phyloP scores from a whole-genome alignment of 352 stramenopile species.

The Paralagenidium karlingii region DNA sequence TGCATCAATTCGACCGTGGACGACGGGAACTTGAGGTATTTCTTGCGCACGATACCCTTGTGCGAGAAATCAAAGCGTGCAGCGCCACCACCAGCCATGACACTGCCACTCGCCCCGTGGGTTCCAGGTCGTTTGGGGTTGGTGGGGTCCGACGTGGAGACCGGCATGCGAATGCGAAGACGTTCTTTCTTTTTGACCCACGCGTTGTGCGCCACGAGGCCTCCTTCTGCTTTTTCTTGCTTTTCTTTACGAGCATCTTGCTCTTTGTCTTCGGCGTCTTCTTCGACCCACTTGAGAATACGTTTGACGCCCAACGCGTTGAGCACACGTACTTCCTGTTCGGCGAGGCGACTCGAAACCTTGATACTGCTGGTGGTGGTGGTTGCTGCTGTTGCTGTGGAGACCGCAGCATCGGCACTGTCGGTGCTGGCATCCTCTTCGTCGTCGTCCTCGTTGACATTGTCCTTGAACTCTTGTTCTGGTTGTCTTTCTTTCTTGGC shows the following conservation, averaged over 20 bases:
- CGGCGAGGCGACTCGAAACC: background rate
- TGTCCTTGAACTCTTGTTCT: slow-evolving; percentile 6
- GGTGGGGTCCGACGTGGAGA: background rate
- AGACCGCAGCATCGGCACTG: no score
- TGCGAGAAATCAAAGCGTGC: slow-evolving; percentile 69
- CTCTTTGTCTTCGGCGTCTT: slow-evolving; percentile 56
- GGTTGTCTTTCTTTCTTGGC: slow-evolving; percentile 8
- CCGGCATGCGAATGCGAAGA: slow-evolving; percentile 52
- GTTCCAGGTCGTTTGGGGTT: no score
- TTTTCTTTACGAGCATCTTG: slow-evolving; percentile 53
- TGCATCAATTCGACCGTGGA: slow-evolving; percentile 70
- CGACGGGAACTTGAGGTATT: slow-evolving; percentile 39
- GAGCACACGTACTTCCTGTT: slow-evolving; percentile 27
- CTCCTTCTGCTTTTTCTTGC: slow-evolving; percentile 56
- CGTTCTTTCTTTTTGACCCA: slow-evolving; percentile 75
- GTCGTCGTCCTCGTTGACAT: no score
- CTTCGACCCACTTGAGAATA: slow-evolving; percentile 66
- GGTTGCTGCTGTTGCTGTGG: no score
- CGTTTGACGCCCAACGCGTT: slow-evolving; percentile 49
- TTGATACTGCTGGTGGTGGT: background rate
- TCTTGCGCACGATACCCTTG: slow-evolving; percentile 42
- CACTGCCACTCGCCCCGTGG: no score
- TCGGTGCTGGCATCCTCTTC: no score
- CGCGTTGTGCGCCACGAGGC: slow-evolving; percentile 56
- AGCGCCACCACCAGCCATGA: slow-evolving; percentile 4